These are phyloP conservation scores for Penicillium robsamsonii DNA, from an alignment of 495 filamentous ascomycete genomes.

Conservation along the genomic window DNA sequence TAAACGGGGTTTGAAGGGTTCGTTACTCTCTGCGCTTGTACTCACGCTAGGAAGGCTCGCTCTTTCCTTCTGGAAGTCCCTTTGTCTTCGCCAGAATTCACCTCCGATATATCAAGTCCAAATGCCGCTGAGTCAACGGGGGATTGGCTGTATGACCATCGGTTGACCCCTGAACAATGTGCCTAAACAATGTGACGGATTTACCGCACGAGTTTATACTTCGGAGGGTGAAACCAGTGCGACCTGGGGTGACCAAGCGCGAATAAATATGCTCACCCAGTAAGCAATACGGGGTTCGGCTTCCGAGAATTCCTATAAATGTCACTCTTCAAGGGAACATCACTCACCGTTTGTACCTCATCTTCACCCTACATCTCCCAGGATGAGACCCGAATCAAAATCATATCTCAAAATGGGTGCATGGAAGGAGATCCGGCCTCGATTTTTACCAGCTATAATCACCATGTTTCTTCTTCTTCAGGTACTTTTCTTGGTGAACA, in stretches of 20 bases:
- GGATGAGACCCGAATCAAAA: background rate
- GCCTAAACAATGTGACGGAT: background rate
- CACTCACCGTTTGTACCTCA: background rate
- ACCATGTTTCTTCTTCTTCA: conserved; percentile 1
- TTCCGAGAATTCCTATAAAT: background rate
- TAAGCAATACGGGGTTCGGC: background rate
- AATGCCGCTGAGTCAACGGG: background rate
- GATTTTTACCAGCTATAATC: background rate
- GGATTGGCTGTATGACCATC: background rate
- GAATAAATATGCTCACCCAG: background rate
- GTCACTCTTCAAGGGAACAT: background rate
- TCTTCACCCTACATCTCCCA: background rate
- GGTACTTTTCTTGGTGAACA: conserved; percentile 3
- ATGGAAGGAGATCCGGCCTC: background rate
- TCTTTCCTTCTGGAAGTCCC: too few species aligned
- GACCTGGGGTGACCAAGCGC: background rate
- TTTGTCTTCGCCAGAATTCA: too few species aligned
- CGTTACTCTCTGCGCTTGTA: too few species aligned
- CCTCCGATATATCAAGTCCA: too few species aligned
- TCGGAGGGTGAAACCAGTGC: background rate
- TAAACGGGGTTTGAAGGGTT: too few species aligned
- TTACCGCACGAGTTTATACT: background rate
- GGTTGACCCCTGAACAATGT: background rate
- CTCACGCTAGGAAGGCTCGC: too few species aligned
- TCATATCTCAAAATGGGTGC: background rate